Conservation (phyloP, 306 rosid genomes). For the Trifolium subterraneum region DNA sequence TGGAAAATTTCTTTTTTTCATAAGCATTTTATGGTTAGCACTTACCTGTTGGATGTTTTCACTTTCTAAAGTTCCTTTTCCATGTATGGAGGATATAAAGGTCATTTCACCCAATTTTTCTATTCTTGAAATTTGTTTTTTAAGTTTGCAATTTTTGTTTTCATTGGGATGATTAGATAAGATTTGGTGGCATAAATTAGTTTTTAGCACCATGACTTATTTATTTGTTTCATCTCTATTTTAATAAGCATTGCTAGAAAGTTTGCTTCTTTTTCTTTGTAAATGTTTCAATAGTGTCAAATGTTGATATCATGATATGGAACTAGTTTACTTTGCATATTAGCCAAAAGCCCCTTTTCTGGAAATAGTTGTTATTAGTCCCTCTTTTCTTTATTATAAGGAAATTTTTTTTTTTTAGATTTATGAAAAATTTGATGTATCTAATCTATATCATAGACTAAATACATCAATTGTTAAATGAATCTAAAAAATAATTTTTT, state of each 20-base stretch:
- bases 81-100: background rate
- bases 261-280: background rate
- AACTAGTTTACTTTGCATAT: background rate
- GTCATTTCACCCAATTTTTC: conserved; percentile 16
- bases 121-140: conserved; percentile 7
- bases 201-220: background rate
- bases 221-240: background rate
- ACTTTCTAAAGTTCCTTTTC: background rate
- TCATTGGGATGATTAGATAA: background rate
- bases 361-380: too few species aligned
- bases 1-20: background rate
- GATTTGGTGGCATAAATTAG: background rate
- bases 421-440: too few species aligned
- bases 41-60: conserved; percentile 9
- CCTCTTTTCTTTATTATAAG: too few species aligned
- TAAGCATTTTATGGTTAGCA: background rate
- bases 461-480: too few species aligned
- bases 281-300: conserved; percentile 19
- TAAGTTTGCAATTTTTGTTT: background rate
- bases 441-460: too few species aligned
- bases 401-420: too few species aligned
- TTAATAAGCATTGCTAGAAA: background rate
- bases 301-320: background rate
- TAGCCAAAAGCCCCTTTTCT: conserved; percentile 12
- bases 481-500: too few species aligned